A percentile compares a stretch with the other conserved stretches of the same genome.
phyloP scores from a whole-genome alignment of 176 grass and related monocot genomes.

The Rhynchospora breviuscula region DNA sequence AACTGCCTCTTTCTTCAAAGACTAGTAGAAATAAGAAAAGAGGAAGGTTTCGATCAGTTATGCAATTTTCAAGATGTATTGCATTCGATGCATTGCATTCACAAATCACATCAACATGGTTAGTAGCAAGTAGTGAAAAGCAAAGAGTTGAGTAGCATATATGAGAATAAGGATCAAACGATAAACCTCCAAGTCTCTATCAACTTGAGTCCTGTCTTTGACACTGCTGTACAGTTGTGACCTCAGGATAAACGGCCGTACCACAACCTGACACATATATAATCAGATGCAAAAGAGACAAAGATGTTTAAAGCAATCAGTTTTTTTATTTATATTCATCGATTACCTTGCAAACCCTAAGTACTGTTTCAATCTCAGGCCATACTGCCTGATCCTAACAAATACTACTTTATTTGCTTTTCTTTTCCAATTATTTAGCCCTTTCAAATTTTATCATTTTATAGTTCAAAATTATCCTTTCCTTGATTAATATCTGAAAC shows the following conservation, averaged over 20 bases:
- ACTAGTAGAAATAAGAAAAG: constrained; percentile 35
- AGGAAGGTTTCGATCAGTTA: background rate
- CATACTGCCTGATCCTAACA: background rate
- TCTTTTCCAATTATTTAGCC: background rate
- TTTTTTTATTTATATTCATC: background rate
- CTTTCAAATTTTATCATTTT: background rate
- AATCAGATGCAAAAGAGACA: background rate
- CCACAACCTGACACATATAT: constrained; percentile 36
- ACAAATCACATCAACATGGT: background rate
- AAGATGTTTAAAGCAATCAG: constrained; percentile 3
- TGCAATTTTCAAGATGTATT: background rate
- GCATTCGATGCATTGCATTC: background rate
- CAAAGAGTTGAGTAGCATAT: constrained; percentile 17
- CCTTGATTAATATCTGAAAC: background rate
- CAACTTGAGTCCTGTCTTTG: constrained; percentile 87
- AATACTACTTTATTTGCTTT: background rate
- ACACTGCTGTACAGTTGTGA: constrained; percentile 80
- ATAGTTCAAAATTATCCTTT: background rate
- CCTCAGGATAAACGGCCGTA: constrained; percentile 59
- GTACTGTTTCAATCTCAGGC: background rate
- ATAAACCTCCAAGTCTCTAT: constrained; percentile 81
- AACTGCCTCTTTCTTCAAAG: constrained; percentile 58
- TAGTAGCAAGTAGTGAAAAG: constrained; percentile 14
- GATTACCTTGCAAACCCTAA: background rate
- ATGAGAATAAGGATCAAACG: constrained; percentile 23